Percentiles rank a stretch among this genome's conserved stretches.
Evolutionary conservation across 495 filamentous ascomycete species (phyloP).

Genomic region (Acidiella bohemica): DNA sequence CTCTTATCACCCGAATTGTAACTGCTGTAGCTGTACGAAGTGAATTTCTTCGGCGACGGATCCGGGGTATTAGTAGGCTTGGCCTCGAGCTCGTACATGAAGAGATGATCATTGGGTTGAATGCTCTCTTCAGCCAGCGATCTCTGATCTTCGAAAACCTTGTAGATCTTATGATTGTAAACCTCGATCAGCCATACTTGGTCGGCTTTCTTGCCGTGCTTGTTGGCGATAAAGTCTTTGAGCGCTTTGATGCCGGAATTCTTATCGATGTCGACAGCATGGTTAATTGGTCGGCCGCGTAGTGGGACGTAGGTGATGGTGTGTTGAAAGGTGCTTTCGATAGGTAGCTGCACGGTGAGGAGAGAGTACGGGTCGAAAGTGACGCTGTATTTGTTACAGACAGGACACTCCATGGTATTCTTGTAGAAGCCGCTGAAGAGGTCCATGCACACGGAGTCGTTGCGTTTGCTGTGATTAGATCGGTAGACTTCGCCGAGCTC

Average conservation of each 20-base stretch:
- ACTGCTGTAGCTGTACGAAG: conserved; percentile 31
- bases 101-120: conserved; percentile 45
- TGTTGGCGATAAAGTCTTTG: conserved; percentile 62
- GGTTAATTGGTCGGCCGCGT: conserved; percentile 46
- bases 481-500: conserved; percentile 77
- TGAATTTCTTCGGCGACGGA: conserved; percentile 34
- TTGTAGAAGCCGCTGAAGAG: conserved; percentile 97
- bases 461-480: conserved; percentile 81
- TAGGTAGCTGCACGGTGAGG: conserved; percentile 76
- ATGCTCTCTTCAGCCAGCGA: conserved; percentile 58
- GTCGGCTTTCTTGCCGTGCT: conserved; percentile 43
- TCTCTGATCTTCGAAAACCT: conserved; percentile 53
- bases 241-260: conserved; percentile 55
- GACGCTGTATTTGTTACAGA: conserved; percentile 88
- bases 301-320: conserved; percentile 63
- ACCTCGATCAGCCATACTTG: conserved; percentile 63
- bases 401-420: conserved; percentile 84
- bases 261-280: conserved; percentile 80
- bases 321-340: conserved; percentile 63
- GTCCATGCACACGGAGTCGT: conserved; percentile 88
- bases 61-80: conserved; percentile 60
- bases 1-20: conserved; percentile 44
- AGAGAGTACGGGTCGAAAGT: conserved; percentile 98
- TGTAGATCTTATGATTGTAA: conserved; percentile 70
- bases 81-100: conserved; percentile 68